Evolutionary conservation across 2,329 filamentous ascomycete species (phyloP), one percentile per base, ranked within the genome.

Genomic region (Aureobasidium sp.): DNA sequence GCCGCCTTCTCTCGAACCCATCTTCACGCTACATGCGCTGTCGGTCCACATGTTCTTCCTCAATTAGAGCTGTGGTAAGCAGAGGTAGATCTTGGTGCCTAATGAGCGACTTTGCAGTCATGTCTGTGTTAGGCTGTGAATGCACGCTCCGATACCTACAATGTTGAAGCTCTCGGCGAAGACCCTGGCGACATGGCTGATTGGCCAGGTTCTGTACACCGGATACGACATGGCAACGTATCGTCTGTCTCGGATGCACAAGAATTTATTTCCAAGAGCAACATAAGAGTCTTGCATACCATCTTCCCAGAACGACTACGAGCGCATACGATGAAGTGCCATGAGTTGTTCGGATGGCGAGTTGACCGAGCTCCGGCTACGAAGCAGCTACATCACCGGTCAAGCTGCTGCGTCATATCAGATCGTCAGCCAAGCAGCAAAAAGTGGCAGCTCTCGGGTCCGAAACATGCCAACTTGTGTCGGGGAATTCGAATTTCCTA

Each of bases 351-450:
- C 42, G 42, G 55, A n/a, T 46, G 41, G 2, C 6, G 12, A 27
- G 27, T 34, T 15, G 39, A 15, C 39, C 53, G 53, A 46, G 53
- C 12, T n/a, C 27, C 53, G 53, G 41, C 48, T 36, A 5, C n/a
- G 27, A 53, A 17, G 1, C 1, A 15, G 47, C 52, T 44, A 23
- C 52, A 56, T 56, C 37, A 56, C 29, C 37, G 36, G 39, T 47
- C 29, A 36, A 23, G 53, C 53, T 32, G 46, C 5, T 46, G 41
- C 55, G 55, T 58, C 55, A 58, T 58, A 23, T 20, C 32, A 20
- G 42, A 50, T 59, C 56, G 56, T 50, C 56, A 50, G 46, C 44
- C 44, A 50, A 46, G 41, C 23, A 50, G 23, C 55, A 8, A 58
- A 58, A 48, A 46, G 44, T 29, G 17, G 26, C 39, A 34, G 20